phyloP scores from a whole-genome alignment of 1,284 basidiomycete species.

The Puccinia polysora region DNA sequence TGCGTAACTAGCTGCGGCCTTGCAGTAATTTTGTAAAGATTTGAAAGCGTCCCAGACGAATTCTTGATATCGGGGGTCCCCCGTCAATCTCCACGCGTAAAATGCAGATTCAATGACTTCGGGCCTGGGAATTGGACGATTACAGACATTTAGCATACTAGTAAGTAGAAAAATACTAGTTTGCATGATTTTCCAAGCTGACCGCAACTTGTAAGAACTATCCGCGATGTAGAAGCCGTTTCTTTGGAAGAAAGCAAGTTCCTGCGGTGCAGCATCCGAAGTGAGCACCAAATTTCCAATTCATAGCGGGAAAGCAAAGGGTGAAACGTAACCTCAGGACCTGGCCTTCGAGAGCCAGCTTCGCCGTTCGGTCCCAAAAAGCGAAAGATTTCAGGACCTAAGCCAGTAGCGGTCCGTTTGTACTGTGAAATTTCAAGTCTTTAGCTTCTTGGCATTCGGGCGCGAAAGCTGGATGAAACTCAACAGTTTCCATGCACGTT shows the following conservation, averaged over 20 bases:
- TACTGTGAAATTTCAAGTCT: neutral
- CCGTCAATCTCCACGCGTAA: constrained; percentile 39
- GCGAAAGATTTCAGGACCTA: constrained; percentile 35
- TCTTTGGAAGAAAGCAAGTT: constrained; percentile 8
- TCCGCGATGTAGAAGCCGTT: constrained; percentile 25
- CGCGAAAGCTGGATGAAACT: neutral
- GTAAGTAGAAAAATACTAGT: too few relatives aligned
- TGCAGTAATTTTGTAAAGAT: constrained; percentile 17
- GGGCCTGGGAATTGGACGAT: neutral
- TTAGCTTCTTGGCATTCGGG: neutral
- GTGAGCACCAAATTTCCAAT: neutral
- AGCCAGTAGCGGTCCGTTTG: constrained; percentile 24
- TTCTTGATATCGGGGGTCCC: constrained; percentile 30
- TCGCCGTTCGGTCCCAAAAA: constrained; percentile 26
- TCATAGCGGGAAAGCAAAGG: neutral
- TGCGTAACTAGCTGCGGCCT: constrained; percentile 27
- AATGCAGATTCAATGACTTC: constrained; percentile 42
- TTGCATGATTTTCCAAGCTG: neutral
- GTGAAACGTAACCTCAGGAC: constrained; percentile 2
- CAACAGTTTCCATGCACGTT: constrained; percentile 32
- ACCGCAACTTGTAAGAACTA: constrained; percentile 24
- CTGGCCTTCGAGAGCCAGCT: neutral
- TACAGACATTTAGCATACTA: too few relatives aligned
- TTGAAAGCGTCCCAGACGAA: constrained; percentile 39
- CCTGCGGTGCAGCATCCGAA: neutral